Evolutionary conservation across 2,329 filamentous ascomycete genomes (phyloP).

Genomic region (Verticillium nonalfalfae): DNA sequence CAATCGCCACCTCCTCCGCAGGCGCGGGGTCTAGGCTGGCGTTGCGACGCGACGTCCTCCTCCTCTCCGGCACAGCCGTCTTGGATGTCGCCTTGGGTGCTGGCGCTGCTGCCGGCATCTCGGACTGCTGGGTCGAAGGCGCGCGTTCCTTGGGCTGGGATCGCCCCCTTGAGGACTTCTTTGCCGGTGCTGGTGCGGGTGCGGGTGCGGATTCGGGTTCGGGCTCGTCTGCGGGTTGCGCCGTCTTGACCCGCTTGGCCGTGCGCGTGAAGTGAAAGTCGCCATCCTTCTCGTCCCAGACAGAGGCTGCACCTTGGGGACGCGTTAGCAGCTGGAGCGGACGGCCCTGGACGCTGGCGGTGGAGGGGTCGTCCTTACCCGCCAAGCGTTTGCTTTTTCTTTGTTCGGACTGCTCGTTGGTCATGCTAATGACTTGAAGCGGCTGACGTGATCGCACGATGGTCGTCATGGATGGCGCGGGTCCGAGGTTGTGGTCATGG

Average conservation of each 20-base stretch:
- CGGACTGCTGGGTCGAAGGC: slow-evolving; percentile 15
- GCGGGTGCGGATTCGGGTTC: slow-evolving; percentile 31
- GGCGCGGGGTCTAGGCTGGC: slow-evolving; percentile 29
- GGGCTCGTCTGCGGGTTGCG: slow-evolving; percentile 30
- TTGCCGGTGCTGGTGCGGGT: slow-evolving; percentile 26
- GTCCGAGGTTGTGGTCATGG: neutral
- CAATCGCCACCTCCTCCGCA: slow-evolving; percentile 26
- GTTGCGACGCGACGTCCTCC: slow-evolving; percentile 28
- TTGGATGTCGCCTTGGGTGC: slow-evolving; percentile 11
- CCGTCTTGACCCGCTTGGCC: slow-evolving; percentile 58
- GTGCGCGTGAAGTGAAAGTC: slow-evolving; percentile 70
- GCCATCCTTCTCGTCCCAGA: slow-evolving; percentile 63
- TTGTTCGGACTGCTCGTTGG: slow-evolving; percentile 54
- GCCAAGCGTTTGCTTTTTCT: slow-evolving; percentile 59
- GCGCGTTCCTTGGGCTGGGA: slow-evolving; percentile 23
- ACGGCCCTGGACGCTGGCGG: neutral
- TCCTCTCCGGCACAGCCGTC: slow-evolving; percentile 16
- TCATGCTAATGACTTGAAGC: slow-evolving; percentile 64
- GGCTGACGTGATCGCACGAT: slow-evolving; percentile 57
- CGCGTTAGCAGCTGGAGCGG: neutral
- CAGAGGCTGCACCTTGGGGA: slow-evolving; percentile 27
- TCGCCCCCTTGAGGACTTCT: slow-evolving; percentile 32
- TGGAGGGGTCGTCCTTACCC: slow-evolving; percentile 36
- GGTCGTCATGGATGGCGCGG: slow-evolving; percentile 62
- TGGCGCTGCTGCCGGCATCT: slow-evolving; percentile 14